Conservation (phyloP, 768 basidiomycete species). For the Suillus bovinus region DNA sequence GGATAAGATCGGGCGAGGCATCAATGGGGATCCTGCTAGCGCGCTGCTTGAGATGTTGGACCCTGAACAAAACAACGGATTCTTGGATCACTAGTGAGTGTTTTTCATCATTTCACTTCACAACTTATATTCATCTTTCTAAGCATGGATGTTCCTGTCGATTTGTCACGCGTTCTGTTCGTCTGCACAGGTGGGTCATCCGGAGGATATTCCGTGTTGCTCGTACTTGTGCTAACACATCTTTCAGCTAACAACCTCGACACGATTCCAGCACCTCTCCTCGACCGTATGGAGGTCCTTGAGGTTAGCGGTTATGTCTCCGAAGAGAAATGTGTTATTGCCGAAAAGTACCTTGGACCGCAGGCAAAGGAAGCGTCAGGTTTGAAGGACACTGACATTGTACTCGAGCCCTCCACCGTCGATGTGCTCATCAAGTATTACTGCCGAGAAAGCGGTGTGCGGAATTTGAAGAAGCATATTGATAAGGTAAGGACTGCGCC, state of each 20-base stretch:
- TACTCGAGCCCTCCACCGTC: constrained; percentile 73
- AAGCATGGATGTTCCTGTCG: constrained; percentile 96
- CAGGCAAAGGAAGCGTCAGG: constrained; percentile 93
- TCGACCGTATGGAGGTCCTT: constrained; percentile 96
- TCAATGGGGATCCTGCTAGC: constrained; percentile 91
- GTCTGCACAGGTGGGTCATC: constrained; percentile 76
- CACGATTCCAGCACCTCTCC: constrained; percentile 89
- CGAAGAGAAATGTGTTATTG: constrained; percentile 89
- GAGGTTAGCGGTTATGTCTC: constrained; percentile 95
- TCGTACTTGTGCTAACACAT: constrained; percentile 14
- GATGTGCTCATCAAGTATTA: constrained; percentile 95
- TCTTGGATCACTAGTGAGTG: constrained; percentile 92
- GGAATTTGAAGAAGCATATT: constrained; percentile 97
- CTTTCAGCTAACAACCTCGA: constrained; percentile 82
- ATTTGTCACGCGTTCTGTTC: constrained; percentile 93
- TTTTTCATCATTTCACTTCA: not conserved
- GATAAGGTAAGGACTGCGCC: constrained; percentile 68
- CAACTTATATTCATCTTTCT: not conserved
- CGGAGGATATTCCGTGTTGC: constrained; percentile 5
- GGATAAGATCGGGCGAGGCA: constrained; percentile 90
- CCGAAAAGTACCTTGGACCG: constrained; percentile 84
- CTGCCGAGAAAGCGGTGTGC: constrained; percentile 94
- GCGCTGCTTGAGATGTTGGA: constrained; percentile 92
- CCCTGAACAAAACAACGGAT: constrained; percentile 92
- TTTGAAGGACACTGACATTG: constrained; percentile 80